These are phyloP conservation scores for Penicillium cataractarum DNA, from an alignment of 495 filamentous ascomycete species.

Conservation along the genomic window DNA sequence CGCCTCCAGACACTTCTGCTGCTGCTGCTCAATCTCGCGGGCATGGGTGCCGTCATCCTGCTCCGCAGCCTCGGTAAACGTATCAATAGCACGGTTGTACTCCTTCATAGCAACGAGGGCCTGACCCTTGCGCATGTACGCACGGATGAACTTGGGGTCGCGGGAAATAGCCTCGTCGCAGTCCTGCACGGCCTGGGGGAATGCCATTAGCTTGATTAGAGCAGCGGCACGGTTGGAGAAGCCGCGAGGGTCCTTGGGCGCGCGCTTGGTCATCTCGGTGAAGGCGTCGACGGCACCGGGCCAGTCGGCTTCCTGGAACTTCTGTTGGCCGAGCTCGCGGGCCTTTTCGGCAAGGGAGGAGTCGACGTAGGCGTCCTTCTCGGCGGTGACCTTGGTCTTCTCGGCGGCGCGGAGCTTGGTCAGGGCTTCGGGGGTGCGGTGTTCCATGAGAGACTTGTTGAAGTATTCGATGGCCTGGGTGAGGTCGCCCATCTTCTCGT, in stretches of 20 bases:
- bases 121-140: conserved; percentile 93
- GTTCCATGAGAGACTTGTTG: conserved; percentile 91
- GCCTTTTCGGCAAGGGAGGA: conserved; percentile 93
- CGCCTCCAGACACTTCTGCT: conserved; percentile 89
- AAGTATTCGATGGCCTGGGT: conserved; percentile 84
- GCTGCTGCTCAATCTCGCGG: conserved; percentile 89
- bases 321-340: conserved; percentile 89
- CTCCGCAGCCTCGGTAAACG: conserved; percentile 76
- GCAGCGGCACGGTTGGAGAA: conserved; percentile 97
- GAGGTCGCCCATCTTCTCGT: conserved; percentile 87
- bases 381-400: conserved; percentile 77
- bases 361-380: conserved; percentile 83
- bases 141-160: conserved; percentile 91
- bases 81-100: conserved; percentile 91
- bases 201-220: conserved; percentile 93
- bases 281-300: conserved; percentile 94
- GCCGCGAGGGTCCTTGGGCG: conserved; percentile 88
- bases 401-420: conserved; percentile 92
- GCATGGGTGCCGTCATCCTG: conserved; percentile 80
- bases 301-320: conserved; percentile 97
- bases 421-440: conserved; percentile 92
- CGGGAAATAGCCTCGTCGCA: conserved; percentile 89
- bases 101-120: conserved; percentile 95
- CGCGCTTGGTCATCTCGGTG: conserved; percentile 95
- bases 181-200: conserved; percentile 90